Base-by-base conservation (phyloP, 352 stramenopile genomes). In the Phytophthora podocarpi region DNA sequence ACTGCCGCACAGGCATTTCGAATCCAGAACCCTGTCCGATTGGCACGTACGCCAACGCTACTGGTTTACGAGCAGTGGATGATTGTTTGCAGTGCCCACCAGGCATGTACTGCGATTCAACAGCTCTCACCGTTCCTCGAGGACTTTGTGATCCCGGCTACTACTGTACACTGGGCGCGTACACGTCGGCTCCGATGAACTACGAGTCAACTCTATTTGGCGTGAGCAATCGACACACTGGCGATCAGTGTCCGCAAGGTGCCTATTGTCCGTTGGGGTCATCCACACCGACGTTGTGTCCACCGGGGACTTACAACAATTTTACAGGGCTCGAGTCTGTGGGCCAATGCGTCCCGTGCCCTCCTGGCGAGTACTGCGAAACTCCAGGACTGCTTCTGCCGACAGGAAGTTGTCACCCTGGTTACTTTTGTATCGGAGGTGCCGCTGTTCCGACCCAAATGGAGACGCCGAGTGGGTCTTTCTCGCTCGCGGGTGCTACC, bases 41-140 rank as follows among this genome's bases (percentile, higher is more conserved):
- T 37, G 92, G 95, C 12, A 97, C 86, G 4, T 98, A 95, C 55
- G 78, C 90, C 6, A 97, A 96, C 45, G 64, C 69, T 1, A 88
- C 76, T 0, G 82, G 83, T 1, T 72, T 98, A 26, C 75, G 74
- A 28, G 76, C 79, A 43, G 83, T 93, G 10, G 80, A 96, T 30
- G 89, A 97, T 46, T 98, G 95, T 68, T 65, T 86, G 1, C 49
- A 72, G 27, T 98, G 95, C 57, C 70, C 86, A 13, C 84, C 90
- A n/a, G 94, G 95, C 1, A 88, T 88, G 74, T 98, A 96, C 52
- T 98, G 94, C 64, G 92, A 98, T 40, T 75, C 85, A 4, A 93
- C 77, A 16, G 86, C 63, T 0, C 78, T 97, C 27, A 93, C 87
- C 1, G 62, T 76, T 11, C 87, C 89, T 2, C 71, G 79, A 9